Conservation (phyloP, 345 rosid genomes). For the Arabis hirsuta region DNA sequence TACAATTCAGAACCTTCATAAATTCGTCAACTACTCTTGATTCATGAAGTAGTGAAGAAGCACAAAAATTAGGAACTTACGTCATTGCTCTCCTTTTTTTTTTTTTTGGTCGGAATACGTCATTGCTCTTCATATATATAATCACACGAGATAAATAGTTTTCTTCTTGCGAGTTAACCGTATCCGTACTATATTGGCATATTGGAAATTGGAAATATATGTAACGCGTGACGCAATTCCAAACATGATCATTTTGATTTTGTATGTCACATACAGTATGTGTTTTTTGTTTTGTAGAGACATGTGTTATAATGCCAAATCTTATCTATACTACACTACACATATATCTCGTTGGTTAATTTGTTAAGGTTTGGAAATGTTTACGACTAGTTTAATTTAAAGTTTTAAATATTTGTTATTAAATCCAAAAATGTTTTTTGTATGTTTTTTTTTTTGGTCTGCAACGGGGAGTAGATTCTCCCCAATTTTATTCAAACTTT, state of each 20-base stretch:
- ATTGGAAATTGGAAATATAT: not conserved
- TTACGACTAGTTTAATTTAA: not conserved
- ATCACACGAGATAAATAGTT: conserved; percentile 26
- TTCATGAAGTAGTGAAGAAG: not conserved
- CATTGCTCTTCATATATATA: not conserved
- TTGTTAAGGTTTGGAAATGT: too few relatives aligned
- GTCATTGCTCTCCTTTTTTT: not conserved
- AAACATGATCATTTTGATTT: conserved; percentile 10
- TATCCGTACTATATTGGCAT: not conserved
- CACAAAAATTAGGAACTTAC: not conserved
- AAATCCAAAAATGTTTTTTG: not conserved
- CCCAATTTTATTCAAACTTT: too few relatives aligned
- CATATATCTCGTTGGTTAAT: not conserved
- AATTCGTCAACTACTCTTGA: conserved; percentile 10
- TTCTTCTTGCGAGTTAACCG: not conserved
- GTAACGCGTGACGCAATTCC: not conserved
- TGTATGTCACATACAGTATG: not conserved
- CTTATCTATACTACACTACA: conserved; percentile 1
- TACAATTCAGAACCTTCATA: not conserved
- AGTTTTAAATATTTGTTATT: not conserved
- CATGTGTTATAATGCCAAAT: conserved; percentile 6
- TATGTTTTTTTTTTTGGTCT: too few relatives aligned
- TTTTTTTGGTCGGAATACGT: not conserved
- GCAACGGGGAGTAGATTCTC: too few relatives aligned
- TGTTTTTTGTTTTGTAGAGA: not conserved